Percentiles rank a stretch among this genome's conserved stretches.
These are phyloP conservation scores for Chaetothyriales sp. DNA, from an alignment of 2,329 filamentous ascomycete genomes.

Conservation along the genomic window DNA sequence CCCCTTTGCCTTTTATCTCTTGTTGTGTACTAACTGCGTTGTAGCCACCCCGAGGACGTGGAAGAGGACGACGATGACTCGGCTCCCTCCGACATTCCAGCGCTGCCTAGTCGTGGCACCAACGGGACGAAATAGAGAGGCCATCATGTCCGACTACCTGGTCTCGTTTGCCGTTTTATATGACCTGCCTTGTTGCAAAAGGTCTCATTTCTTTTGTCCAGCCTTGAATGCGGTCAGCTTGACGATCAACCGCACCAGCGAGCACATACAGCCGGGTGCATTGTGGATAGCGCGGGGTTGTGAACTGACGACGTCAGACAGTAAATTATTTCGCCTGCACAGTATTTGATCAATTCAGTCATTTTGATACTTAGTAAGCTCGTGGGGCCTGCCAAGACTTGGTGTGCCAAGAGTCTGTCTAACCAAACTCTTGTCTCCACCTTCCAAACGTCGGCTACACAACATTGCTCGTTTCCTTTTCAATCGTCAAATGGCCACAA, in stretches of 20 bases:
- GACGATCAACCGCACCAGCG: background rate
- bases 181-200: conserved; percentile 2
- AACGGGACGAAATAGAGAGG: conserved; percentile 18
- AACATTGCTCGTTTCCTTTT: no score
- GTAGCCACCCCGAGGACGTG: conserved; percentile 47
- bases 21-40: background rate
- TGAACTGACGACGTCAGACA: no score
- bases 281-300: no score
- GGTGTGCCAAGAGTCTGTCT: no score
- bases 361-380: no score
- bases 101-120: conserved; percentile 25
- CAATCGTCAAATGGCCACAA: no score
- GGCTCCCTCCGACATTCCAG: conserved; percentile 22
- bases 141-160: background rate
- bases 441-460: no score
- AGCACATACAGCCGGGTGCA: background rate
- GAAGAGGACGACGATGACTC: conserved; percentile 45
- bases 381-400: no score
- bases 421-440: no score
- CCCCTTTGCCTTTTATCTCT: background rate
- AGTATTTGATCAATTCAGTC: no score
- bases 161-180: conserved; percentile 3
- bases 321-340: no score
- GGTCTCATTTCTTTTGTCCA: conserved; percentile 12
- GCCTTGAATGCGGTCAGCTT: background rate